These are phyloP conservation scores for Lactarius sanguifluus DNA, from an alignment of 768 basidiomycete genomes.

Conservation along the genomic window DNA sequence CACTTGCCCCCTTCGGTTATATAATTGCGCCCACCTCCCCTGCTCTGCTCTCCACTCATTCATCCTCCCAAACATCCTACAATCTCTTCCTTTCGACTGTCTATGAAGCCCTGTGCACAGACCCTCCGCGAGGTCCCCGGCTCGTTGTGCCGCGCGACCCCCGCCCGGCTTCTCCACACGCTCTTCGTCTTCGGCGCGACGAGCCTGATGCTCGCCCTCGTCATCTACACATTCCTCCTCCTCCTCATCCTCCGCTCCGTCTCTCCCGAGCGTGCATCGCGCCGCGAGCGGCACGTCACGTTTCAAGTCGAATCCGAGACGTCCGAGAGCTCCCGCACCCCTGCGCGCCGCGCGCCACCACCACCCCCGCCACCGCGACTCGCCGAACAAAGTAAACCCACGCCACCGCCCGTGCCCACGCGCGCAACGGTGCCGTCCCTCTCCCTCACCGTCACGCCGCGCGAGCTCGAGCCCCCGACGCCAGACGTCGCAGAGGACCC, in stretches of 20 bases:
- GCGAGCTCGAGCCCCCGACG: conserved; percentile 19
- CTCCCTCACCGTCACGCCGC: conserved; percentile 22
- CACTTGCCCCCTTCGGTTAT: conserved; percentile 16
- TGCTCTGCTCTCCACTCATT: not conserved
- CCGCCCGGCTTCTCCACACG: conserved; percentile 7
- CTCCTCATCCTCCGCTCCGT: conserved; percentile 9
- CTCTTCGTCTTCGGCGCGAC: conserved; percentile 19
- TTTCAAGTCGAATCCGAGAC: not conserved
- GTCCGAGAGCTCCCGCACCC: conserved; percentile 1
- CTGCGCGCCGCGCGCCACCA: not conserved
- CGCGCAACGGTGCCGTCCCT: not conserved
- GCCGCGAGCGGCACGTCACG: conserved; percentile 10
- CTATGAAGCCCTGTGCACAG: conserved; percentile 12
- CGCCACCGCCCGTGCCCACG: not conserved
- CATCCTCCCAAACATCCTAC: not conserved
- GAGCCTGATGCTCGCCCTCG: conserved; percentile 9
- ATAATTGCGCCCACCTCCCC: conserved; percentile 15
- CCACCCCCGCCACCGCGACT: not conserved
- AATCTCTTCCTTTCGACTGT: not conserved
- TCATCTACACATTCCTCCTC: conserved; percentile 13
- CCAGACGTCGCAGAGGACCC: conserved; percentile 24
- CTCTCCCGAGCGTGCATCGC: not conserved
- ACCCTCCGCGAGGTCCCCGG: conserved; percentile 1
- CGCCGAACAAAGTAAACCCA: not conserved
- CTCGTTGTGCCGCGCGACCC: not conserved